These are phyloP conservation scores for Pyrus betulifolia DNA, from an alignment of 306 rosid species.

Conservation along the genomic window DNA sequence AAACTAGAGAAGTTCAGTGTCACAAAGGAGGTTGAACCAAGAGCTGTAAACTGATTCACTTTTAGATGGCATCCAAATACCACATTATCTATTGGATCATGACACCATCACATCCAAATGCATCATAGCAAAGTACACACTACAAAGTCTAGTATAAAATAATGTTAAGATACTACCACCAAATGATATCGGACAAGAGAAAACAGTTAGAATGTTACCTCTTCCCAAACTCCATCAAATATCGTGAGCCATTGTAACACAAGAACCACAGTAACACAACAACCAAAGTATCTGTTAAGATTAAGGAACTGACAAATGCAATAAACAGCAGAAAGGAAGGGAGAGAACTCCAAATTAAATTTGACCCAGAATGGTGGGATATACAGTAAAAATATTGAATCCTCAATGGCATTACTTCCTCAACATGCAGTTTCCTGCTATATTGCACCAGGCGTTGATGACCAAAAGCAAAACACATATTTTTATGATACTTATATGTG, in stretches of 20 bases:
- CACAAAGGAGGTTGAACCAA: neutral
- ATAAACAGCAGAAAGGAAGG: neutral
- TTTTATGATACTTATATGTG: neutral
- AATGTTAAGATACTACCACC: neutral
- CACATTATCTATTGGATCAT: neutral
- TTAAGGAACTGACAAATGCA: slow-evolving; percentile 38
- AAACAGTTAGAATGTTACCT: slow-evolving; percentile 35
- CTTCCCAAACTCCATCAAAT: slow-evolving; percentile 38
- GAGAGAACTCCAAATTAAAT: neutral
- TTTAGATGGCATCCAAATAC: neutral
- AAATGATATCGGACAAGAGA: neutral
- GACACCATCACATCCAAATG: neutral
- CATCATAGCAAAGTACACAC: neutral
- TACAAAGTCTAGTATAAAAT: neutral
- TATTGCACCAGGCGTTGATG: neutral
- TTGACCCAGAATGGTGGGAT: neutral
- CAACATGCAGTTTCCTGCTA: neutral
- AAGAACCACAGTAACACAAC: slow-evolving; percentile 72
- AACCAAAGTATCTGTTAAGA: slow-evolving; percentile 52
- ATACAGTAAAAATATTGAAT: neutral
- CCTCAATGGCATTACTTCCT: neutral
- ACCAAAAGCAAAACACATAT: neutral
- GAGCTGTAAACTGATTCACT: neutral
- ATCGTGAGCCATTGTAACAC: slow-evolving; percentile 43
- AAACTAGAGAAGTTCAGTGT: neutral